Evolutionary conservation across 164 flowering plant genomes (phyloP), one percentile per base, ranked within the genome.

Genomic region (Annona squamosa): DNA sequence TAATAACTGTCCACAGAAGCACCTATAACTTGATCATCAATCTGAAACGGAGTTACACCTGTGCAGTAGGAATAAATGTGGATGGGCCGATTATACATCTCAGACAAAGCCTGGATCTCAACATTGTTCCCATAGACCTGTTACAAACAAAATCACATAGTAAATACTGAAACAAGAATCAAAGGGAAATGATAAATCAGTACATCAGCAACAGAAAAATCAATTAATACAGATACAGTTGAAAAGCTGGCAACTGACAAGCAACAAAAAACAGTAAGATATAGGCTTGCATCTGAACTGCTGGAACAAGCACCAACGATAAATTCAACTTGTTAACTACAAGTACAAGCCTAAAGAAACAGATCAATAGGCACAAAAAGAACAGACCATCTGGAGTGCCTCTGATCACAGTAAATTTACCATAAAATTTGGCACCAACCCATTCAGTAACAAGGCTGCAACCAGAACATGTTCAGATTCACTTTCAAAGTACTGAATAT

Each of bases 81-180:
- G 73, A 96, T 93, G 43, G 99, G 98, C 56, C 98, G 90, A 77
- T 92, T 93, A 74, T 90, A 96, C 94, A 96, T 96, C 78, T 96
- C 99, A 72, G 87, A 89, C 59, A 96, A 68, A 26, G 96, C 98
- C 84, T 96, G 99, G 72, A 96, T 93, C 83, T 96, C 99, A 74
- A 87, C 85, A 85, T 96, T 96, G 81, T 96, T 96, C 67, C 98
- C 99, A 79, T 96, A 96, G n/a, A 92, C 98, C 99, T 96, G 81
- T 43, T 47, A 46, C 73, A 62, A 69, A 13, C 12, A 45, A 48
- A 65, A 59, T 19, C n/a, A 57, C 26, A 63, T 18, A 68, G 65
- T 16, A 63, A 3, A n/a, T 73, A 26, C 13, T 46, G 1, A 52
- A 70, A 64, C 17, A 59, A 26, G 65, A 9, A 48, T 4, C 56